Conservation (phyloP, 2,329 filamentous ascomycete genomes). For the Pseudogymnoascus sp. region DNA sequence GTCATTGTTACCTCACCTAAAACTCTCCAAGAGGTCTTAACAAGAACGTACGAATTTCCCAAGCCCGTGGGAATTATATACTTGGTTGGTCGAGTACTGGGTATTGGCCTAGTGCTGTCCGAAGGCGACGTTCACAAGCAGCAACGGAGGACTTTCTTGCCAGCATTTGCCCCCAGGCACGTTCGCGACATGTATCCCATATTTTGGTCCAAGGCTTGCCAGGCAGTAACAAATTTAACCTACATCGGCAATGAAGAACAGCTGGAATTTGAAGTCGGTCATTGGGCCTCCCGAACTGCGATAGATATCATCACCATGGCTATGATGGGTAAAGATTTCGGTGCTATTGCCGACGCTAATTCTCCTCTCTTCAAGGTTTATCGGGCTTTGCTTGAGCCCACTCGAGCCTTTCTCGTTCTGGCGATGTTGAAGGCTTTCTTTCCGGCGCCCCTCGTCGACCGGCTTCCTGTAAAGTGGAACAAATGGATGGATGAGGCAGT, state of each 20-base stretch:
- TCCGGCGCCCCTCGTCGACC: constrained; percentile 49
- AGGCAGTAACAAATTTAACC: constrained; percentile 47
- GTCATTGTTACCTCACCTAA: constrained; percentile 52
- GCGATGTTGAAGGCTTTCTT: constrained; percentile 53
- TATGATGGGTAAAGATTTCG: constrained; percentile 63
- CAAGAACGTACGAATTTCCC: constrained; percentile 59
- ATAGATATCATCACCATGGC: constrained; percentile 69
- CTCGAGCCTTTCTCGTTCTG: constrained; percentile 43
- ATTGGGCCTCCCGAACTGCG: constrained; percentile 59
- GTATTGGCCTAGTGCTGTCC: constrained; percentile 64
- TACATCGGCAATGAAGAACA: constrained; percentile 30
- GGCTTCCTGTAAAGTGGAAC: constrained; percentile 64
- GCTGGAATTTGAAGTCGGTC: constrained; percentile 42
- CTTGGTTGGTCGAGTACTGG: constrained; percentile 54
- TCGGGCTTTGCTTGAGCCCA: constrained; percentile 44
- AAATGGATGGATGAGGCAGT: constrained; percentile 48
- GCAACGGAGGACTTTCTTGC: constrained; percentile 69
- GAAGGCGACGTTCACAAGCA: constrained; percentile 84
- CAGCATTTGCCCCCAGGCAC: constrained; percentile 78
- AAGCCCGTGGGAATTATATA: constrained; percentile 49
- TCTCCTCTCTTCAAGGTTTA: constrained; percentile 53
- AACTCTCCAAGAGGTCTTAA: constrained; percentile 59
- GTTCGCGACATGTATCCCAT: constrained; percentile 75
- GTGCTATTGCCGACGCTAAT: constrained; percentile 50
- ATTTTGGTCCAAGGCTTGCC: constrained; percentile 70